Evolutionary conservation across 1,284 basidiomycete species (phyloP).

Genomic region (Leccinum subrobustum): DNA sequence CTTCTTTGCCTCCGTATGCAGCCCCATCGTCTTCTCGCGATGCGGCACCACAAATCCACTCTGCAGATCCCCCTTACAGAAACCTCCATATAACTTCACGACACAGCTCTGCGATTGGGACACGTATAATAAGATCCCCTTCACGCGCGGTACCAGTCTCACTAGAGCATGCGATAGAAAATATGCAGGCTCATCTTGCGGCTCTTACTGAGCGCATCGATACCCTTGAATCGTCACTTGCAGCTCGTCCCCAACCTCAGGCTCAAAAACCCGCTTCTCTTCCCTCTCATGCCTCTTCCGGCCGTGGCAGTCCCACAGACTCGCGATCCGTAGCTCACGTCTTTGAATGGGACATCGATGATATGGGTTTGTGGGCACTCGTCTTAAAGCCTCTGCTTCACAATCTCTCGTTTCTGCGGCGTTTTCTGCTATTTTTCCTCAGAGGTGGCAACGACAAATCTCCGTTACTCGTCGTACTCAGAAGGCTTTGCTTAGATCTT

Average conservation of each 20-base stretch:
- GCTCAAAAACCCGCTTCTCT: constrained; percentile 39
- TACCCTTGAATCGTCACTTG: constrained; percentile 58
- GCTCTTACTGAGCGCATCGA: constrained; percentile 89
- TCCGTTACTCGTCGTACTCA: constrained; percentile 61
- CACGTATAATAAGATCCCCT: constrained; percentile 38
- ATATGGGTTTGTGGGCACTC: constrained; percentile 78
- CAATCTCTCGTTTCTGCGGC: constrained; percentile 45
- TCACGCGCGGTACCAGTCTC: constrained; percentile 38
- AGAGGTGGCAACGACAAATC: constrained; percentile 52
- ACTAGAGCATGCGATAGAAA: constrained; percentile 76
- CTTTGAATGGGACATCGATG: constrained; percentile 62
- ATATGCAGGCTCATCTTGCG: constrained; percentile 84
- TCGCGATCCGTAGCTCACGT: constrained; percentile 26
- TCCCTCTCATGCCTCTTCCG: constrained; percentile 37
- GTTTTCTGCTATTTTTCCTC: constrained; percentile 55
- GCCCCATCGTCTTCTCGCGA: constrained; percentile 40
- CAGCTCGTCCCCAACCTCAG: constrained; percentile 35
- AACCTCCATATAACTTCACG: constrained; percentile 25
- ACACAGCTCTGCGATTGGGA: constrained; percentile 30
- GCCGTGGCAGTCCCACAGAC: constrained; percentile 42
- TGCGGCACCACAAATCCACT: constrained; percentile 38
- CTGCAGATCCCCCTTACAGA: constrained; percentile 39
- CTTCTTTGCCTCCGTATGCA: constrained; percentile 38
- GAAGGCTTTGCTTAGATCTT: constrained; percentile 70
- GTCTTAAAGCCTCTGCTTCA: constrained; percentile 61